Evolutionary conservation across 148 eudicot species (phyloP).

Genomic region (Amaranthus hypochondriacus): DNA sequence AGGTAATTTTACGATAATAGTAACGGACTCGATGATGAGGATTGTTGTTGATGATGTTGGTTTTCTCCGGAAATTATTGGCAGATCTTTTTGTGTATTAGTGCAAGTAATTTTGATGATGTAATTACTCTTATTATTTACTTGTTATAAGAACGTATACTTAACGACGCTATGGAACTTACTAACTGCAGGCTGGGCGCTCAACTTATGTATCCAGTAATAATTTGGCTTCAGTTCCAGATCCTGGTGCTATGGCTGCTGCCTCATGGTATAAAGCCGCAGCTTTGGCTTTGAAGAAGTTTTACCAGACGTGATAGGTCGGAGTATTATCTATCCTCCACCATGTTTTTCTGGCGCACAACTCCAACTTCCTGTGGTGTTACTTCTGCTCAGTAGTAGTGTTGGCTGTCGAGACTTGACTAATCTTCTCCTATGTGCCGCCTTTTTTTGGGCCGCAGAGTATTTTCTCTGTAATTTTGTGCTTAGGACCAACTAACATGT

Average conservation of each 20-base stretch:
- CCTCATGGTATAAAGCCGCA: constrained; percentile 88
- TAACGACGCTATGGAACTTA: background rate
- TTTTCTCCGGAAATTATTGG: background rate
- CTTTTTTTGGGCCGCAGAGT: constrained; percentile 7
- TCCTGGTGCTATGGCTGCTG: constrained; percentile 99
- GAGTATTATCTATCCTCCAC: background rate
- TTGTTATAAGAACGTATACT: background rate
- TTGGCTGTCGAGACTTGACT: constrained; percentile 45
- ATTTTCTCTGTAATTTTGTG: background rate
- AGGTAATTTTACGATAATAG: background rate
- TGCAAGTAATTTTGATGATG: background rate
- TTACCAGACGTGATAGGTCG: constrained; percentile 12
- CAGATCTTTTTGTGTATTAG: too few relatives aligned
- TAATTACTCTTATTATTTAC: background rate
- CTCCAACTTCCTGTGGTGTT: constrained; percentile 51
- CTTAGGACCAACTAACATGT: background rate
- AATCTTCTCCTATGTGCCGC: background rate
- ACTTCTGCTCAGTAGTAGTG: constrained; percentile 78
- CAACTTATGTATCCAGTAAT: constrained; percentile 62
- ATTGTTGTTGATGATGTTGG: background rate
- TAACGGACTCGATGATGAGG: background rate
- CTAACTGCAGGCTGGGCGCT: constrained; percentile 80
- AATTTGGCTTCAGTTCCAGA: constrained; percentile 79
- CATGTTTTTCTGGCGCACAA: constrained; percentile 35
- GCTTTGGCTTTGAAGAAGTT: constrained; percentile 62